Base-by-base conservation (phyloP, 805 yeast genomes). In the Scheffersomyces stipitis region DNA sequence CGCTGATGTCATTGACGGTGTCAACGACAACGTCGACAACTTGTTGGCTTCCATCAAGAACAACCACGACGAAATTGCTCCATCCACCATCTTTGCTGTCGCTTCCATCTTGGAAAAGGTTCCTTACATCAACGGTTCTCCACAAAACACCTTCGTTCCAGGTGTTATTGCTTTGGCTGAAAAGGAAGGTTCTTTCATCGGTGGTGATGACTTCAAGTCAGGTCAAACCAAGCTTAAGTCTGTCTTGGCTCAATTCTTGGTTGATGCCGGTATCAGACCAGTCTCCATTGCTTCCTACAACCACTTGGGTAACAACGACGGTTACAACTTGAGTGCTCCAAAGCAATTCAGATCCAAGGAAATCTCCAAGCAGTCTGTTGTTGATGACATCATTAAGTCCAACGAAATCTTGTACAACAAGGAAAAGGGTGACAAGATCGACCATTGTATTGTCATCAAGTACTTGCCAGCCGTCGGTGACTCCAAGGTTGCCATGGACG, bases 401-500 rank as follows among this genome's bases (percentile, higher is more conserved):
- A 90, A 90, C 66, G 75, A 80, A 48, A 80, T 90, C 51, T 69
- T 90, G 47, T 90, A 89, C 76, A 86, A 87, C 58, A 81, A 86
- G 33, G 80, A 86, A 64, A 58, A 71, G 30, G 96, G 96, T 33
- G 75, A 79, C 45, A 76, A 74, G 44, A 84, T 91, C 44, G 97
- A 90, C 57, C 98, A 90, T 65, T 85, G 95, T 68, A 90, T 90
- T 62, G 97, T 90, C 43, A 90, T 90, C 73, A 90, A 90, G 70
- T 89, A 90, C 64, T 69, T 91, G 60, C 85, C 86, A 38, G 96
- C 97, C 6, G 97, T 90, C 33, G 96, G 96, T 26, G 98, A 90
- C 66, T 82, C 93, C 47, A 90, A 90, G 73, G 96, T 90, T 46
- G 98, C 98, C 36, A 91, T 90, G 97, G 98, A 90, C 65, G 97